Conservation (phyloP, 2,329 filamentous ascomycete species). For the Ophiostoma quercus region DNA sequence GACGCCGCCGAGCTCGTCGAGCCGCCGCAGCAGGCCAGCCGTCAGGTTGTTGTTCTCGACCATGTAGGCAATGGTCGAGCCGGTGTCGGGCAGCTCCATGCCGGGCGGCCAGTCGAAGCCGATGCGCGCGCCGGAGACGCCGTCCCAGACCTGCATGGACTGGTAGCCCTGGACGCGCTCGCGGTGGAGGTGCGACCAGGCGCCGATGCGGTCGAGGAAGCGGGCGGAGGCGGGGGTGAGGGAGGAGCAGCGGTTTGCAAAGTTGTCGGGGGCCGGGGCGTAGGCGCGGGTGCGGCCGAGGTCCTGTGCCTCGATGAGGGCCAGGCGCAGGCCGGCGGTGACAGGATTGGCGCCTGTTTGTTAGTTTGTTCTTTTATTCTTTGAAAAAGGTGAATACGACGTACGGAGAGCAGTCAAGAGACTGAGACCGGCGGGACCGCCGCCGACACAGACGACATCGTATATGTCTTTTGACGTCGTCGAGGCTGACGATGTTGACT, state of each 20-base stretch:
- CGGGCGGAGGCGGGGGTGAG: constrained; percentile 82
- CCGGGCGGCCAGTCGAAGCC: constrained; percentile 70
- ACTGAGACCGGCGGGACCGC: constrained; percentile 82
- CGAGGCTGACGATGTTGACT: constrained; percentile 12
- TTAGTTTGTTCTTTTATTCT: no score
- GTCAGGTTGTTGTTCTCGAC: constrained; percentile 89
- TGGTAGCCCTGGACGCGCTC: constrained; percentile 80
- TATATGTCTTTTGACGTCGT: constrained; percentile 62
- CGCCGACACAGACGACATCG: constrained; percentile 88
- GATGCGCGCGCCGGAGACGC: constrained; percentile 78
- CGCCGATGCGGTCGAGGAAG: constrained; percentile 77
- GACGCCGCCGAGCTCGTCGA: constrained; percentile 64
- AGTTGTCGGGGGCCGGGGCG: constrained; percentile 61
- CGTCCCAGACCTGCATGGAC: constrained; percentile 98
- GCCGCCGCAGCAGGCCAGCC: constrained; percentile 65
- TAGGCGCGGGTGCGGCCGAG: constrained; percentile 63
- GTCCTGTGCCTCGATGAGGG: constrained; percentile 85
- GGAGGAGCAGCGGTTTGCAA: constrained; percentile 93
- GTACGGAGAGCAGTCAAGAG: constrained; percentile 70
- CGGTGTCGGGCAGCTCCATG: constrained; percentile 36
- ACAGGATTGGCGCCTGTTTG: constrained; percentile 63
- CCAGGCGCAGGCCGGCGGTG: constrained; percentile 73
- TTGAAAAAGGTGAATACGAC: no score
- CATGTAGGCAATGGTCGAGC: constrained; percentile 84
- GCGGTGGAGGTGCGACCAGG: constrained; percentile 70